Evolutionary conservation across 78 protist genomes (phyloP).

Genomic region (Bodo saltans): DNA sequence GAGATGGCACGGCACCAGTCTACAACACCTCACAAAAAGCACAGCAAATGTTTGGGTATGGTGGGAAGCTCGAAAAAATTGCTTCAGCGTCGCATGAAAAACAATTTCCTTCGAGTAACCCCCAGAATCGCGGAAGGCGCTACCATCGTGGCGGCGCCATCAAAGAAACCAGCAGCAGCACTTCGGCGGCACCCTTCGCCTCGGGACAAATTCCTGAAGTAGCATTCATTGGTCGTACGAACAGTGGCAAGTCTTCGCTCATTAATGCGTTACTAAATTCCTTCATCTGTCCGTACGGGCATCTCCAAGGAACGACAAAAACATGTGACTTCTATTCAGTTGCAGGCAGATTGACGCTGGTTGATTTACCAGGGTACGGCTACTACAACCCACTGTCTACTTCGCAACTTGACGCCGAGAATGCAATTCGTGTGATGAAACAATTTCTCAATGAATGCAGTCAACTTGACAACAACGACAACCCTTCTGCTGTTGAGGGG

Average conservation of each 20-base stretch:
- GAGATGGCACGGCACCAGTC: neutral
- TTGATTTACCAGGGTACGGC: neutral
- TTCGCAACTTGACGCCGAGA: neutral
- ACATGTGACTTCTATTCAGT: neutral
- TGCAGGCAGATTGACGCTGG: neutral
- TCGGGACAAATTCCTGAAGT: neutral
- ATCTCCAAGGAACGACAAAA: neutral
- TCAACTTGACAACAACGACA: neutral
- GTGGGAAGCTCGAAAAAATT: neutral
- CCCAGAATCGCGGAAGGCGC: too few species aligned
- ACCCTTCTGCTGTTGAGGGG: too few species aligned
- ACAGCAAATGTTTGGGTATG: neutral
- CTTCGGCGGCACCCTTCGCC: neutral
- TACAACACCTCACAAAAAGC: neutral
- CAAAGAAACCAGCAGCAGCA: too few species aligned
- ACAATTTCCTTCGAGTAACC: too few species aligned
- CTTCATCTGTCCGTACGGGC: neutral
- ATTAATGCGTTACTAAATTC: neutral
- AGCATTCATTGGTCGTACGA: neutral
- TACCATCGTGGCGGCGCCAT: too few species aligned
- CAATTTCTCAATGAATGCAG: neutral
- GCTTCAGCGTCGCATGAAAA: too few species aligned
- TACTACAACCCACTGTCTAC: neutral
- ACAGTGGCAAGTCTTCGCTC: neutral
- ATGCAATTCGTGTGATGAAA: neutral